These are phyloP conservation scores for Fusarium floridanum DNA, from an alignment of 2,329 filamentous ascomycete genomes.

Conservation along the genomic window DNA sequence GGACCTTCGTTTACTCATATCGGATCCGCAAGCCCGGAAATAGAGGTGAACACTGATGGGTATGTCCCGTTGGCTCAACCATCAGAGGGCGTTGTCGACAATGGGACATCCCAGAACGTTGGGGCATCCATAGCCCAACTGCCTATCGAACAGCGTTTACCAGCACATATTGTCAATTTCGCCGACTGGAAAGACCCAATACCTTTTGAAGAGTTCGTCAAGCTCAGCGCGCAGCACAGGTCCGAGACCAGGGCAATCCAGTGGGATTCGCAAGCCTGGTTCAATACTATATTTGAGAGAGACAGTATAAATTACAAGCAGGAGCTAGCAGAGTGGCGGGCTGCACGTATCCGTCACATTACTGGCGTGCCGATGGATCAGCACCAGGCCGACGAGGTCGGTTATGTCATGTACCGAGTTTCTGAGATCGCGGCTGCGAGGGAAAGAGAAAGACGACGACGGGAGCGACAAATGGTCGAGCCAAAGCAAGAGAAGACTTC, in stretches of 20 bases:
- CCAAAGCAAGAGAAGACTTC: too few relatives aligned
- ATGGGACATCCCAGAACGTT: not conserved
- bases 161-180: conserved; percentile 14
- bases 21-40: not conserved
- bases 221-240: conserved; percentile 4
- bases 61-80: not conserved
- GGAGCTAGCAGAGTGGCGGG: conserved; percentile 10
- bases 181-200: conserved; percentile 9
- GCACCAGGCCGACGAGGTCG: not conserved
- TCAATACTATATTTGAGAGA: not conserved
- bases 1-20: not conserved
- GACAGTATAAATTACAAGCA: not conserved
- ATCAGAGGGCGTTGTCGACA: not conserved
- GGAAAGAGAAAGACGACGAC: not conserved
- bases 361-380: not conserved
- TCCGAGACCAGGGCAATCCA: conserved; percentile 10
- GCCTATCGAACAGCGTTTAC: not conserved
- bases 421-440: not conserved
- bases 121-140: not conserved
- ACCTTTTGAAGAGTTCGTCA: not conserved
- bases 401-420: not conserved
- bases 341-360: conserved; percentile 2
- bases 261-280: conserved; percentile 9
- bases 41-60: not conserved
- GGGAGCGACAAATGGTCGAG: not conserved